Percentiles rank a stretch among this genome's conserved stretches.
Evolutionary conservation across 2,329 filamentous ascomycete species (phyloP).

Genomic region (Chrysoporthe deuterocubensis): DNA sequence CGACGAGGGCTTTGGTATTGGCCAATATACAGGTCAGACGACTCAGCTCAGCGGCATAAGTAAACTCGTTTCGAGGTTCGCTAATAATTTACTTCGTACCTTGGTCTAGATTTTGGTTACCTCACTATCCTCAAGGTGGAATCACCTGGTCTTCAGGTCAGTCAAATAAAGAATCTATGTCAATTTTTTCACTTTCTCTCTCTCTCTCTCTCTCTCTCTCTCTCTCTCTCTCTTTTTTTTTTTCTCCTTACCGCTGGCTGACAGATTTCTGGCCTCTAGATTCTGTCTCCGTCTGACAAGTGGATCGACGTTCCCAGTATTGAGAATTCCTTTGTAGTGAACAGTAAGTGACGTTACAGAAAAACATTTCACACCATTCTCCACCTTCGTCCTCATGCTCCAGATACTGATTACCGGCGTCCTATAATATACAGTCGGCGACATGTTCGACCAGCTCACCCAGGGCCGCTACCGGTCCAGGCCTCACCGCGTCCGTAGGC

Average conservation of each 20-base stretch:
- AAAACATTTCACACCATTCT: not conserved
- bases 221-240: not conserved
- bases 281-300: constrained; percentile 1
- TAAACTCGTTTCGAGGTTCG: not conserved
- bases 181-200: too few species aligned
- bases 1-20: not conserved
- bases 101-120: not conserved
- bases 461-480: not conserved
- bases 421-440: not conserved
- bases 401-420: not conserved
- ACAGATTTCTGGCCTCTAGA: not conserved
- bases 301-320: not conserved
- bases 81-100: not conserved
- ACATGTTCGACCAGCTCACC: constrained; percentile 11
- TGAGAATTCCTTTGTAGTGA: not conserved
- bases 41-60: not conserved
- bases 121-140: constrained; percentile 4
- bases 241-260: not conserved
- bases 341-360: not conserved
- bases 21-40: not conserved
- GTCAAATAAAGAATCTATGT: not conserved
- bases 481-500: not conserved
- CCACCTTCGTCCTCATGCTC: not conserved
- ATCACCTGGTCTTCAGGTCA: not conserved
- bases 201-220: too few species aligned